Base-by-base conservation (phyloP, 2,329 filamentous ascomycete species). In the Penicillium sp. region DNA sequence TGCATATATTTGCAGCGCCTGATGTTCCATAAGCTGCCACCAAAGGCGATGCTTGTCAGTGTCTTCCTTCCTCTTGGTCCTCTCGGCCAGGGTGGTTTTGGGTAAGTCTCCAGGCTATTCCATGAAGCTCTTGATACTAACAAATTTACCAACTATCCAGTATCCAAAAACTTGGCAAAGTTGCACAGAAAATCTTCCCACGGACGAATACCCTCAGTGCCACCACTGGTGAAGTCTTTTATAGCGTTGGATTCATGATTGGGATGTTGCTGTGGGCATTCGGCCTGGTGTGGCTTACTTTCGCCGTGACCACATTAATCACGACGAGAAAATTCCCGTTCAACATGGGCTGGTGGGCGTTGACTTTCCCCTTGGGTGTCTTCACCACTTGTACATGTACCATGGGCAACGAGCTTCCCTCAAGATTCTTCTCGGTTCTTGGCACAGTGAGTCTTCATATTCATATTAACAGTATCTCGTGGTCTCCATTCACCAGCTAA, bases 1-100 rank as follows among this genome's bases (percentile, higher is more conserved):
- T 85, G 85, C 5, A 83, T 91, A 49, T 91, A 91, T 77, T 89
- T 89, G 68, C 85, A 89, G 59, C 86, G 89, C 15, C 80, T 91
- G 22, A 86, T 85, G 10, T 72, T 91, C 3, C 84, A 91, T 76
- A 86, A 87, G 38, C 80, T 91, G 12, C 89, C 89, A 0, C 84
- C 88, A 1, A 83, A 84, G 60, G 88, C 89, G 67, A 84, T 88
- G 58, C 87, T 91, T 50, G 87, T 90, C 15, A 88, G 84, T 4
- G 84, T 86, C 1, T 90, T 91, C 68, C 77, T 91, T 0, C 88
- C 88, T 1, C 79, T 91, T 1, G 88, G 89, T 0, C 88, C 88
- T 0, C 76, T 90, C 2, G 88, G 88, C 0, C 86, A 89, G 72
- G 88, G 88, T 15, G 56, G 56, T 12, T 58, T 53, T 45, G 56